phyloP scores from a whole-genome alignment of 2,329 filamentous ascomycete species.

The Curvularia hawaiiensis region DNA sequence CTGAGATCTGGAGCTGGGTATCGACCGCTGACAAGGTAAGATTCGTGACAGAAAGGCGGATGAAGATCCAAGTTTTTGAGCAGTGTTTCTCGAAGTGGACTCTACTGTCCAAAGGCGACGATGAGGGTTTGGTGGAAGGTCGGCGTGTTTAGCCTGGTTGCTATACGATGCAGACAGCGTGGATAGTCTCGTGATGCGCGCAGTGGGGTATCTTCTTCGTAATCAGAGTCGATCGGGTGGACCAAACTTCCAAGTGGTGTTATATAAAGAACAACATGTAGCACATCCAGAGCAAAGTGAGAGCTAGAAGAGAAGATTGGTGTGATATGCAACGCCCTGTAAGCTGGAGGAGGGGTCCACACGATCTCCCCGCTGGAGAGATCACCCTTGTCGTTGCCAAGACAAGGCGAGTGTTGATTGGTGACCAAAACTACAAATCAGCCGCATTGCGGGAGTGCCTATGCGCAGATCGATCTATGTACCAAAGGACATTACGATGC shows the following conservation, averaged over 20 bases:
- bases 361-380: conserved; percentile 11
- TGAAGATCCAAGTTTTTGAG: background rate
- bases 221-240: background rate
- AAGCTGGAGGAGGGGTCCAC: conserved; percentile 15
- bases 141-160: conserved; percentile 2
- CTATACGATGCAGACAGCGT: conserved; percentile 7
- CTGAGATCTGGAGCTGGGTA: conserved; percentile 17
- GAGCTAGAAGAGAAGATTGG: background rate
- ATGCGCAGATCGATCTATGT: background rate
- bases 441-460: background rate
- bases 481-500: background rate
- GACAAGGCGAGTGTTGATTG: background rate
- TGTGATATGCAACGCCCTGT: background rate
- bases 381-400: conserved; percentile 12
- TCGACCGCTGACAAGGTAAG: conserved; percentile 2
- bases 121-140: background rate
- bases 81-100: background rate
- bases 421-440: background rate
- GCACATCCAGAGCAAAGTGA: background rate
- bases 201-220: conserved; percentile 3
- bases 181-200: conserved; percentile 9
- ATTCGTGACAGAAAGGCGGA: background rate
- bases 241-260: background rate
- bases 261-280: background rate
- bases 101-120: background rate